phyloP scores from a whole-genome alignment of 2,329 filamentous ascomycete species.

The Fusarium clavum region DNA sequence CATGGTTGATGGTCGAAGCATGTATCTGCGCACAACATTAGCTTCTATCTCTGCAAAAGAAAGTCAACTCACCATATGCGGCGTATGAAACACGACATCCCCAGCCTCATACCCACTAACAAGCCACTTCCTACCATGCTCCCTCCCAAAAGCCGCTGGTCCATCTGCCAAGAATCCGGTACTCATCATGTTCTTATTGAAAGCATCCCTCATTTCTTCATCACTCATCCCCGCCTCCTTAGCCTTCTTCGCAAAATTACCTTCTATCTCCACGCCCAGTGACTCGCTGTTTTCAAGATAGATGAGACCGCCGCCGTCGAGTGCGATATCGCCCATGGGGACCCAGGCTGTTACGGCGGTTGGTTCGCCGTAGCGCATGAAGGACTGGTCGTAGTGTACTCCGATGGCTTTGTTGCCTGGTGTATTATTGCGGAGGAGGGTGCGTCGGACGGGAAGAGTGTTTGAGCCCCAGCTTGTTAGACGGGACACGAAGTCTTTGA shows the following conservation, averaged over 20 bases:
- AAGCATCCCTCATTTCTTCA: slow-evolving; percentile 63
- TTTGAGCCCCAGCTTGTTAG: slow-evolving; percentile 65
- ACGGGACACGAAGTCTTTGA: slow-evolving; percentile 61
- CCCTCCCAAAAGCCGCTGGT: slow-evolving; percentile 54
- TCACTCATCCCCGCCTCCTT: slow-evolving; percentile 62
- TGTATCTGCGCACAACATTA: slow-evolving; percentile 58
- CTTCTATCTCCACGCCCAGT: slow-evolving; percentile 63
- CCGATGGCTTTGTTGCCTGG: slow-evolving; percentile 68
- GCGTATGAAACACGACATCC: slow-evolving; percentile 56
- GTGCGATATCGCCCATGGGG: slow-evolving; percentile 64
- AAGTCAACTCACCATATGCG: slow-evolving; percentile 47
- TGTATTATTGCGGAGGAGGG: slow-evolving; percentile 67
- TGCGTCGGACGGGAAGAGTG: slow-evolving; percentile 56
- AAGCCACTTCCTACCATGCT: slow-evolving; percentile 51
- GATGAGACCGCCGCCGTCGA: slow-evolving; percentile 68
- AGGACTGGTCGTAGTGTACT: slow-evolving; percentile 72
- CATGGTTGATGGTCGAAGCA: slow-evolving; percentile 66
- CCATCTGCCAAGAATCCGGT: slow-evolving; percentile 65
- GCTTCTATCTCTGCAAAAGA: not conserved
- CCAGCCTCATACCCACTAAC: slow-evolving; percentile 56
- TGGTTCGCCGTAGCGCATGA: slow-evolving; percentile 66
- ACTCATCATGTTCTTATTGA: slow-evolving; percentile 71
- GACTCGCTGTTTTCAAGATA: slow-evolving; percentile 61
- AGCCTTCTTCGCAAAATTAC: slow-evolving; percentile 61
- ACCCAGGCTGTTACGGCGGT: slow-evolving; percentile 69